phyloP scores from a whole-genome alignment of 2,329 filamentous ascomycete genomes.

The Tolypocladium pustulatum region DNA sequence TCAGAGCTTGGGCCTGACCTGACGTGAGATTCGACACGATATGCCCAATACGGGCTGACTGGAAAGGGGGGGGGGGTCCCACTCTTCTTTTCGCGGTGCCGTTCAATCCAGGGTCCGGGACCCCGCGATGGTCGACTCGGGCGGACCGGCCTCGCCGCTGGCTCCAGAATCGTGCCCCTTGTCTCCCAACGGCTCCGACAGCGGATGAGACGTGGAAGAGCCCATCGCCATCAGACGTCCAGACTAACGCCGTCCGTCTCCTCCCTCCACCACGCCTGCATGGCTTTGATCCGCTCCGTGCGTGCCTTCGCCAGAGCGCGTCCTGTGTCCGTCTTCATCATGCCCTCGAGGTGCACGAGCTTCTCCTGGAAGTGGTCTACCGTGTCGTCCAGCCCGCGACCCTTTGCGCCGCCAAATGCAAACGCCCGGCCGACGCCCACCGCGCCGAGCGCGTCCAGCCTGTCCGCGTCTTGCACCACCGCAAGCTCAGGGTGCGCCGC shows the following conservation, averaged over 20 bases:
- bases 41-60: too few species aligned
- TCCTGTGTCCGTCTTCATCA: constrained; percentile 55
- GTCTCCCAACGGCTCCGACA: background rate
- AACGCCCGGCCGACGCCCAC: constrained; percentile 65
- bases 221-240: background rate
- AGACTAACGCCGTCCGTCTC: constrained; percentile 25
- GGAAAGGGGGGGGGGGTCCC: background rate
- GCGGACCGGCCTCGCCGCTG: background rate
- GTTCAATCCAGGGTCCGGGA: background rate
- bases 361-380: constrained; percentile 72
- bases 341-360: constrained; percentile 51
- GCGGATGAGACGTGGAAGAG: background rate
- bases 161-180: background rate
- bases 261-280: constrained; percentile 48
- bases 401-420: constrained; percentile 56
- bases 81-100: background rate
- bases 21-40: background rate
- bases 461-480: constrained; percentile 85
- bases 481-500: constrained; percentile 48
- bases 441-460: constrained; percentile 82
- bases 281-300: constrained; percentile 38
- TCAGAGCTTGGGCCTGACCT: background rate
- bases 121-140: background rate
- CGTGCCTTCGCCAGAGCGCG: constrained; percentile 40
- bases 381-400: constrained; percentile 48